phyloP scores from a whole-genome alignment of 352 stramenopile genomes.

The Globisporangium nunn region DNA sequence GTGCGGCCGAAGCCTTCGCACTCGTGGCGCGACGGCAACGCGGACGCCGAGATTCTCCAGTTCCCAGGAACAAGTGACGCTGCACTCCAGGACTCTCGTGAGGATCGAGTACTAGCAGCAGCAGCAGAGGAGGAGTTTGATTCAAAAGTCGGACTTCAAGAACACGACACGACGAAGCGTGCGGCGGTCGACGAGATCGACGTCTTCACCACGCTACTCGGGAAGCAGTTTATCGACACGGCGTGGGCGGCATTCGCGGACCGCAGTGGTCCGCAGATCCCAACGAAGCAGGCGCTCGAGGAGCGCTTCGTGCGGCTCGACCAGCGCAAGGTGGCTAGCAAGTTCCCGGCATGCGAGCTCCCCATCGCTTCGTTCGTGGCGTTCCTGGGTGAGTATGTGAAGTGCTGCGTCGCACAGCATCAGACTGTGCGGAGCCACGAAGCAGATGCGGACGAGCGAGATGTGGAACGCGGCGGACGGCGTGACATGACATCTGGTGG shows the following conservation, averaged over 20 bases:
- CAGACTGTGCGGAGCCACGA: conserved; percentile 1
- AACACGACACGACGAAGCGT: not conserved
- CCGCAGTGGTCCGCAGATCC: conserved; percentile 24
- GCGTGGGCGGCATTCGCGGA: conserved; percentile 42
- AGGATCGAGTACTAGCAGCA: not conserved
- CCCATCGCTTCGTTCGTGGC: conserved; percentile 44
- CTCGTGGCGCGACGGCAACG: conserved; percentile 57
- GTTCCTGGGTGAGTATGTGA: conserved; percentile 53
- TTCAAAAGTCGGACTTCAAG: too few species aligned
- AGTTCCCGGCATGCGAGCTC: conserved; percentile 26
- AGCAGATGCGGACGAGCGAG: not conserved
- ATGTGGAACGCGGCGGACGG: too few species aligned
- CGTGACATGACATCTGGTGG: too few species aligned
- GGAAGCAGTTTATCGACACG: conserved; percentile 52
- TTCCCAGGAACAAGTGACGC: not conserved
- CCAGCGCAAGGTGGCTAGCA: conserved; percentile 28
- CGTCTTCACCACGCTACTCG: conserved; percentile 42
- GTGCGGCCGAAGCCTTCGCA: conserved; percentile 54
- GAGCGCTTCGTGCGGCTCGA: conserved; percentile 37
- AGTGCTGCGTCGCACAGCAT: conserved; percentile 25
- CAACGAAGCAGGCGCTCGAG: conserved; percentile 21
- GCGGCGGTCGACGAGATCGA: conserved; percentile 45
- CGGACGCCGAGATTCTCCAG: conserved; percentile 12
- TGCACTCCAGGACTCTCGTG: not conserved
- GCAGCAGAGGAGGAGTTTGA: not conserved